These are phyloP conservation scores for Quercus phellos DNA, from an alignment of 331 rosid genomes.

Conservation along the genomic window DNA sequence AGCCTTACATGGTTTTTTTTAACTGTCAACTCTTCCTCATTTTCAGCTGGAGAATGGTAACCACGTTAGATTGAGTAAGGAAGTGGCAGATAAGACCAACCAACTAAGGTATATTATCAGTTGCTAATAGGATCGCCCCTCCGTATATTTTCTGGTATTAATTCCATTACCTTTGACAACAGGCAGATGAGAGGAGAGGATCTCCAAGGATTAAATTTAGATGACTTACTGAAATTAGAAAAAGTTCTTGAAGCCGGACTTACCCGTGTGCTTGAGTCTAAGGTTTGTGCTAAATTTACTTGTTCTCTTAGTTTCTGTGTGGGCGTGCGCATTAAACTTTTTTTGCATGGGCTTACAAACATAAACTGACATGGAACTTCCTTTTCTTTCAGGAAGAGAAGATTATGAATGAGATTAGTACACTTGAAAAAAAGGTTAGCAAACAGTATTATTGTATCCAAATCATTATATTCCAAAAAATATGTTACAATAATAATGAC, in stretches of 20 bases:
- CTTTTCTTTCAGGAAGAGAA: slow-evolving; percentile 36
- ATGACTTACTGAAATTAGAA: slow-evolving; percentile 44
- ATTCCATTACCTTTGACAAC: neutral
- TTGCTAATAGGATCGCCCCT: neutral
- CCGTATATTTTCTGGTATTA: neutral
- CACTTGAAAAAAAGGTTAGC: slow-evolving; percentile 43
- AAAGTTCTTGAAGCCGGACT: slow-evolving; percentile 42
- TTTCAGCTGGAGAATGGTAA: slow-evolving; percentile 36
- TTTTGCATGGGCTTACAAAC: neutral
- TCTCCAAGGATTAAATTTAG: slow-evolving; percentile 40
- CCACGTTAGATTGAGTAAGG: slow-evolving; percentile 32
- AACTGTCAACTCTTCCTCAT: neutral
- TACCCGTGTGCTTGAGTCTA: slow-evolving; percentile 34
- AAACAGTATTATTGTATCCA: neutral
- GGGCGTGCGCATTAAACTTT: no score
- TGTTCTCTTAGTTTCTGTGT: neutral
- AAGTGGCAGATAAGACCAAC: slow-evolving; percentile 38
- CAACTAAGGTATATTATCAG: slow-evolving; percentile 35
- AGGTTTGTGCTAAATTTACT: slow-evolving; percentile 26
- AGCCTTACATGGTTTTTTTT: neutral
- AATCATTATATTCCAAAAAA: neutral
- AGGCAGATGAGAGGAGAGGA: slow-evolving; percentile 59
- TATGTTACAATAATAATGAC: neutral
- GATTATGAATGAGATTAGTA: slow-evolving; percentile 23
- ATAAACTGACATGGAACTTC: neutral